A percentile compares a stretch with the other conserved stretches of the same genome.
Evolutionary conservation across 75 land plant genomes (phyloP).

Genomic region (Pinus tabuliformis): DNA sequence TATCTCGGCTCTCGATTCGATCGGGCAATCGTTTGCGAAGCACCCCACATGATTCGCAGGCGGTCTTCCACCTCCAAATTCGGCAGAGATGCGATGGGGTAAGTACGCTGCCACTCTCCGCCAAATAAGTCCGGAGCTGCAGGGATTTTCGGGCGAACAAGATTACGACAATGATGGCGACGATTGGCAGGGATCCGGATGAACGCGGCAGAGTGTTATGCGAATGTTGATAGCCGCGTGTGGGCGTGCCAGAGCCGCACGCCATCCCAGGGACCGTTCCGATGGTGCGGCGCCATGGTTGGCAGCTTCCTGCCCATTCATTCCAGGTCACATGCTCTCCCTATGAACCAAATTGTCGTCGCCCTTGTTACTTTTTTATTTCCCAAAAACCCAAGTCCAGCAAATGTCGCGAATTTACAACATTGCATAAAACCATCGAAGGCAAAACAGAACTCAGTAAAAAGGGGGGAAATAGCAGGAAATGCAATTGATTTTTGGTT

Average conservation of each 20-base stretch:
- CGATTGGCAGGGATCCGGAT: neutral
- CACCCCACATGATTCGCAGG: neutral
- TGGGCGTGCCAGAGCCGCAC: slow-evolving; percentile 1
- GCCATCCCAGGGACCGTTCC: neutral
- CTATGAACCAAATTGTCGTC: too few species aligned
- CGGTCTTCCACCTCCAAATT: neutral
- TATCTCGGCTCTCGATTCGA: too few species aligned
- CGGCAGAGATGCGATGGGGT: neutral
- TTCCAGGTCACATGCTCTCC: slow-evolving; percentile 46
- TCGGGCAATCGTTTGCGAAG: too few species aligned
- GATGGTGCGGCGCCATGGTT: slow-evolving; percentile 94
- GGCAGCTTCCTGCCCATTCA: slow-evolving; percentile 96
- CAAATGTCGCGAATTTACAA: too few species aligned
- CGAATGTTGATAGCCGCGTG: neutral
- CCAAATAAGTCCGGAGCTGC: neutral
- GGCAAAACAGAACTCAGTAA: too few species aligned
- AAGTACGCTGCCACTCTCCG: neutral
- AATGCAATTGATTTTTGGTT: too few species aligned
- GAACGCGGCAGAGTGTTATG: neutral
- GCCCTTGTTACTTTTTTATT: too few species aligned
- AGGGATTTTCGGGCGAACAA: neutral
- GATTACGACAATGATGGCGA: neutral
- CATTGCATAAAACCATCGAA: too few species aligned
- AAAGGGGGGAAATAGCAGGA: too few species aligned
- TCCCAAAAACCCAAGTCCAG: too few species aligned